Evolutionary conservation across 1,284 basidiomycete genomes (phyloP).

Genomic region (Coniophora puteana): DNA sequence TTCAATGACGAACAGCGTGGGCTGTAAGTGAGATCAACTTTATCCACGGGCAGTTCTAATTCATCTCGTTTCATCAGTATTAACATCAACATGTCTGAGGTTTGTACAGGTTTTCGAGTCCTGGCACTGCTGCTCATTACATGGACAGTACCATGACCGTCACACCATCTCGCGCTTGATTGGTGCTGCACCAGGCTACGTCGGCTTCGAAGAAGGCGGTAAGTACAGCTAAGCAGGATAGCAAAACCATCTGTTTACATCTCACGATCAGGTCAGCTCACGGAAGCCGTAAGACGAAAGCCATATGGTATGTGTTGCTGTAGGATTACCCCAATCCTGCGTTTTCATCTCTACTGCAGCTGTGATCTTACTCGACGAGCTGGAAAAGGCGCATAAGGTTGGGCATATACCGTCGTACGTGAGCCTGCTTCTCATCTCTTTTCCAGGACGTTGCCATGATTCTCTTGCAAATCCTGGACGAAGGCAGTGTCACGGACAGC

Average conservation of each 20-base stretch:
- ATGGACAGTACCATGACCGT: constrained; percentile 72
- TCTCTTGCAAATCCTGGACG: constrained; percentile 89
- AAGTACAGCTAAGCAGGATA: constrained; percentile 10
- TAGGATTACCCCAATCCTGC: not conserved
- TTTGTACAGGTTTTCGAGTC: constrained; percentile 9
- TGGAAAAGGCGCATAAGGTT: constrained; percentile 89
- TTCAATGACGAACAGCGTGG: constrained; percentile 87
- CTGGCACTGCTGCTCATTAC: not conserved
- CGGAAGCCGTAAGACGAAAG: constrained; percentile 81
- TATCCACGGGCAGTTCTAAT: not conserved
- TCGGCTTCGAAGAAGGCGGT: constrained; percentile 92
- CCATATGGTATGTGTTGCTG: constrained; percentile 61
- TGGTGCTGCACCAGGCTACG: constrained; percentile 89
- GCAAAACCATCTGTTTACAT: too few relatives aligned
- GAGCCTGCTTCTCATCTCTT: not conserved
- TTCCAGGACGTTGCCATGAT: constrained; percentile 83
- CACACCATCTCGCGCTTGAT: constrained; percentile 90
- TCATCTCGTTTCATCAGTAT: constrained; percentile 44
- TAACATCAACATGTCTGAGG: constrained; percentile 89
- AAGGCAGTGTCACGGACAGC: constrained; percentile 86
- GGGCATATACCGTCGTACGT: constrained; percentile 1
- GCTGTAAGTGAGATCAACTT: constrained; percentile 45
- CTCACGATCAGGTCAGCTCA: constrained; percentile 62
- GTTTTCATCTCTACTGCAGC: constrained; percentile 35
- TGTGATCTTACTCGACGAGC: constrained; percentile 80